Percentiles rank a stretch among this genome's conserved stretches.
Conservation (phyloP, 768 basidiomycete genomes). For the Suillus sp. region DNA sequence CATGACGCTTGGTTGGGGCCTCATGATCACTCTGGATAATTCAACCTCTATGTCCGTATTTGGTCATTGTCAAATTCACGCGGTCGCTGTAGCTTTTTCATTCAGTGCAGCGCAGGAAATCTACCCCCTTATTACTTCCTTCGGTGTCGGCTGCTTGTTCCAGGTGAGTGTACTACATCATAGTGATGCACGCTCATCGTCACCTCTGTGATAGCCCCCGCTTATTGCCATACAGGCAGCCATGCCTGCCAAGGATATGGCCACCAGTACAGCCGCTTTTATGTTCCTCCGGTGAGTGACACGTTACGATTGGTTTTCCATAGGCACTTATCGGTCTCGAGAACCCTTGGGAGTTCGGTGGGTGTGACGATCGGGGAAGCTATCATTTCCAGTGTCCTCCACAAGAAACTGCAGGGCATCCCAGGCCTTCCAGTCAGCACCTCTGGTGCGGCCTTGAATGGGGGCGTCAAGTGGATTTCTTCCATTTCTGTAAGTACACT, state of each 20-base stretch:
- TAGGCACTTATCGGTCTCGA: constrained; percentile 26
- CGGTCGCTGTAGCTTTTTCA: constrained; percentile 6
- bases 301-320: not conserved
- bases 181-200: constrained; percentile 3
- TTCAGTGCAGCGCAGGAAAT: constrained; percentile 35
- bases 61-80: not conserved
- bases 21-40: constrained; percentile 40
- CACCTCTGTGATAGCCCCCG: constrained; percentile 23
- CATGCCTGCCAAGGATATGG: constrained; percentile 50
- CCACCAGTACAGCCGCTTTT: constrained; percentile 42
- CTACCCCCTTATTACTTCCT: constrained; percentile 34
- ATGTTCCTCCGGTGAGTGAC: constrained; percentile 34
- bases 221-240: constrained; percentile 43
- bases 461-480: constrained; percentile 49
- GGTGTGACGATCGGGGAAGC: constrained; percentile 75
- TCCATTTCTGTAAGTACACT: constrained; percentile 24
- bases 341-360: constrained; percentile 72
- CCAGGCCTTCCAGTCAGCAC: constrained; percentile 37
- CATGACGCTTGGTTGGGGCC: constrained; percentile 38
- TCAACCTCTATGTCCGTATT: constrained; percentile 30
- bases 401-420: constrained; percentile 20
- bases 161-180: constrained; percentile 21
- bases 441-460: constrained; percentile 45
- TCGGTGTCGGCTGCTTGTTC: constrained; percentile 39
- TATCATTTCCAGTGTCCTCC: constrained; percentile 59